Evolutionary conservation across 257 asterid species (phyloP).

Genomic region (Solanum medicagineum): DNA sequence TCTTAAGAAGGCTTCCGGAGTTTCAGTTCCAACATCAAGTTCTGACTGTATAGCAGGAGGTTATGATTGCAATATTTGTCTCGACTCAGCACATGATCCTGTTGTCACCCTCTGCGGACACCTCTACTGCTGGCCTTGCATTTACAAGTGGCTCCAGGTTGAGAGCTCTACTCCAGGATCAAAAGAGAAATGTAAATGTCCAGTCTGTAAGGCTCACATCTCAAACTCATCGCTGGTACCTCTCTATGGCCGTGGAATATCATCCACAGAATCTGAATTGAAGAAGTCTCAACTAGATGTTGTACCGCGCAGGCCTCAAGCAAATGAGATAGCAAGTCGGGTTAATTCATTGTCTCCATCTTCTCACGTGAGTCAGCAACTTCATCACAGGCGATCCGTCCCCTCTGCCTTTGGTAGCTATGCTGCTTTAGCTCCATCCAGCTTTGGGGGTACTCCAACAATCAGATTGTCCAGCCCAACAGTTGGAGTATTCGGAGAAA

Average conservation of each 20-base stretch:
- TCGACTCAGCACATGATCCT: constrained; percentile 72
- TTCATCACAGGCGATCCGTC: constrained; percentile 16
- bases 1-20: constrained; percentile 20
- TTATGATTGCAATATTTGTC: constrained; percentile 82
- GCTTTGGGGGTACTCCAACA: constrained; percentile 24
- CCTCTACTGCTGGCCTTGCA: constrained; percentile 94
- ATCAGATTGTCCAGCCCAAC: constrained; percentile 51
- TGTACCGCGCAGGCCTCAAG: constrained; percentile 67
- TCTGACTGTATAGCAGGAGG: constrained; percentile 41
- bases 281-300: constrained; percentile 34
- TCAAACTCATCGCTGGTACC: constrained; percentile 66
- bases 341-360: constrained; percentile 18
- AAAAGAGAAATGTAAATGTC: constrained; percentile 54
- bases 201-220: constrained; percentile 65
- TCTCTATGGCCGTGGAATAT: constrained; percentile 60
- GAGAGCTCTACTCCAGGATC: constrained; percentile 42
- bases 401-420: constrained; percentile 24
- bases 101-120: constrained; percentile 87
- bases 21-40: constrained; percentile 15
- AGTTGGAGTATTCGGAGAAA: constrained; percentile 62
- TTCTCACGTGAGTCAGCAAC: constrained; percentile 20
- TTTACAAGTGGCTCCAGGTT: constrained; percentile 74
- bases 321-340: constrained; percentile 19
- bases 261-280: constrained; percentile 37
- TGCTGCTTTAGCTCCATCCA: constrained; percentile 21